Conservation (phyloP, 805 yeast species). For the Candida boleticola region DNA sequence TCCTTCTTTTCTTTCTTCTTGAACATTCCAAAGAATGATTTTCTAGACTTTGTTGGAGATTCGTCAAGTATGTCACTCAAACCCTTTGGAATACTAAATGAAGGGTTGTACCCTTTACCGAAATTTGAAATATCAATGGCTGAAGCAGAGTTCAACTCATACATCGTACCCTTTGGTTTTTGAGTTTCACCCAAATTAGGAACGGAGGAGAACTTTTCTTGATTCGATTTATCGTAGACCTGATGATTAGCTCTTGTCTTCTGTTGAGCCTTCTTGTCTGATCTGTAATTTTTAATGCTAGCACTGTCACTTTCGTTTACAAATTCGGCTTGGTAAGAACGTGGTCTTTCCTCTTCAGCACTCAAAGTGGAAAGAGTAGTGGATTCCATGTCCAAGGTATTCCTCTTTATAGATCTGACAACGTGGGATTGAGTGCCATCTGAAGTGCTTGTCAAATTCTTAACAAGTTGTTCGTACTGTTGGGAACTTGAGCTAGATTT, state of each 20-base stretch:
- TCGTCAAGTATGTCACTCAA: slow-evolving; percentile 10
- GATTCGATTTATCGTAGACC: slow-evolving; percentile 1
- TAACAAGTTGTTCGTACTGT: slow-evolving; percentile 6
- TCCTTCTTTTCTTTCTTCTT: slow-evolving; percentile 5
- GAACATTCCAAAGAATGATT: slow-evolving; percentile 7
- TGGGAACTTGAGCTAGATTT: not conserved
- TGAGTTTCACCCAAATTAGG: slow-evolving; percentile 13
- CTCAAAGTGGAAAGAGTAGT: not conserved
- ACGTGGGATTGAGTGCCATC: not conserved
- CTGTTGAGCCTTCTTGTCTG: not conserved
- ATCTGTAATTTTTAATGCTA: not conserved
- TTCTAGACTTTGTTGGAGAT: slow-evolving; percentile 6
- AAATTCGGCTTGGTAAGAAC: slow-evolving; percentile 21
- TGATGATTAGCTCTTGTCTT: slow-evolving; percentile 1
- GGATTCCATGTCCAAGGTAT: slow-evolving; percentile 1
- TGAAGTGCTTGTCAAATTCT: slow-evolving; percentile 10
- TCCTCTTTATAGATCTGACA: slow-evolving; percentile 12
- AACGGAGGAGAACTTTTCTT: slow-evolving; percentile 13
- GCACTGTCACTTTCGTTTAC: slow-evolving; percentile 2
- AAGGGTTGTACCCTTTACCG: slow-evolving; percentile 38
- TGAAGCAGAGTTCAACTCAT: slow-evolving; percentile 29
- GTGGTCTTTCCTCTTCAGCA: slow-evolving; percentile 15
- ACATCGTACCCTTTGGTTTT: slow-evolving; percentile 6
- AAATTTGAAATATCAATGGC: slow-evolving; percentile 39
- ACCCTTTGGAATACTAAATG: slow-evolving; percentile 22